A percentile compares a stretch with the other conserved stretches of the same genome.
Conservation (phyloP, 106 monocot genomes). For the Ottelia alismoides region DNA sequence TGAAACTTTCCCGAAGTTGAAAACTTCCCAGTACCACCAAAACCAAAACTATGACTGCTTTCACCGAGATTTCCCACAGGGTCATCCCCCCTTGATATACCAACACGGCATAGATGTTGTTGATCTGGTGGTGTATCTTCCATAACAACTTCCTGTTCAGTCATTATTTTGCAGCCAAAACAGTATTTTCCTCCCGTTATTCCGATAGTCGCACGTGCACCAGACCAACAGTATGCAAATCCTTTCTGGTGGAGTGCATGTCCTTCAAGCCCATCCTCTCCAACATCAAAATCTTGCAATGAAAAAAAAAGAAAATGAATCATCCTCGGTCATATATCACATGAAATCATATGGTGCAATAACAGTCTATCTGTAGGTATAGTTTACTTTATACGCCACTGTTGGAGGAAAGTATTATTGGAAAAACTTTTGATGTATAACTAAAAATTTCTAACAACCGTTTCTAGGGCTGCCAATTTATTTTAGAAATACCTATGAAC, state of each 20-base stretch:
- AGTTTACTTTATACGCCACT: too few relatives aligned
- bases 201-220: constrained; percentile 59
- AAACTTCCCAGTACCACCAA: constrained; percentile 70
- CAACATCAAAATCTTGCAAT: constrained; percentile 44
- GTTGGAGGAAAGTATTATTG: too few relatives aligned
- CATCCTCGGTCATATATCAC: too few relatives aligned
- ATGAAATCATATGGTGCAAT: too few relatives aligned
- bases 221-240: constrained; percentile 85
- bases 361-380: too few relatives aligned
- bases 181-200: constrained; percentile 58
- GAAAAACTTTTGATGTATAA: too few relatives aligned
- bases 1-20: constrained; percentile 31
- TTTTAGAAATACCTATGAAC: too few relatives aligned
- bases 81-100: constrained; percentile 51
- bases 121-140: constrained; percentile 40
- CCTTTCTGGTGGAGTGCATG: constrained; percentile 39
- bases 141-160: constrained; percentile 44
- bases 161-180: constrained; percentile 62
- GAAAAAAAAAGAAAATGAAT: background rate
- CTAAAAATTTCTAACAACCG: too few relatives aligned
- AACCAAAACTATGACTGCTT: constrained; percentile 42
- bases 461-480: too few relatives aligned
- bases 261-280: constrained; percentile 36
- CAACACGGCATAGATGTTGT: constrained; percentile 51
- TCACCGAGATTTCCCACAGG: constrained; percentile 56